Evolutionary conservation across 192 early-diverging fungal species (phyloP), one percentile per base, ranked within the genome.

Genomic region (Allomyces macrogynus): DNA sequence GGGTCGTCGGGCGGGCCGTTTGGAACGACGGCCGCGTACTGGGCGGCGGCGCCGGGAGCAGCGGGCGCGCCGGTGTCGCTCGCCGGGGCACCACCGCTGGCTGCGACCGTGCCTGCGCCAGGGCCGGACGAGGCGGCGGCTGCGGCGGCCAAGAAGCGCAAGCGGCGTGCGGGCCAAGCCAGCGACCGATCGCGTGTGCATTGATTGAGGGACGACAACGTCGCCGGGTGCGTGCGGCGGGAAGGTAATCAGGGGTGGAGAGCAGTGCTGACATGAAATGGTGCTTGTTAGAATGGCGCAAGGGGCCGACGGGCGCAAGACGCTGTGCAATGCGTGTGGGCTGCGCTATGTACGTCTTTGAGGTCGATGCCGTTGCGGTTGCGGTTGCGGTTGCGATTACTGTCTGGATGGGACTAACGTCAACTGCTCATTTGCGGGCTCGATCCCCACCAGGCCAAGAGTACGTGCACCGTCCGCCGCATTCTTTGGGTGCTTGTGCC

Each of bases 291-390:
- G 49, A 57, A 57, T 57, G 75, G 76, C 73, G 81, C 25, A 75
- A 75, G 43, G 81, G 81, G 0, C 81, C 81, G n/a, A 78, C 79
- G 54, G 81, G 81, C 10, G 76, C 54, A 83, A 83, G 67, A 80
- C 80, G 11, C 69, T 83, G 54, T 83, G 81, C 66, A 83, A 83
- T 71, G 81, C 81, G 42, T 83, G 81, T 64, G 81, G 81, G 10
- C 71, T 83, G 23, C 78, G 78, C 7, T 83, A 79, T 70, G 74
- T 40, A 40, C 32, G 32, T 40, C 0, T 40, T 40, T 7, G 32
- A 7, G 32, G 32, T 40, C 32, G 32, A 40, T 40, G 32, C 3
- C 3, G 32, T 40, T 0, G 32, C 7, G 0, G 26, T 27, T 4
- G 26, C 26, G 26, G 1, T 27, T 27, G 26, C 2, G 26, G 26